phyloP scores from a whole-genome alignment of 1,284 basidiomycete genomes.

The Irpex rosettiformis region DNA sequence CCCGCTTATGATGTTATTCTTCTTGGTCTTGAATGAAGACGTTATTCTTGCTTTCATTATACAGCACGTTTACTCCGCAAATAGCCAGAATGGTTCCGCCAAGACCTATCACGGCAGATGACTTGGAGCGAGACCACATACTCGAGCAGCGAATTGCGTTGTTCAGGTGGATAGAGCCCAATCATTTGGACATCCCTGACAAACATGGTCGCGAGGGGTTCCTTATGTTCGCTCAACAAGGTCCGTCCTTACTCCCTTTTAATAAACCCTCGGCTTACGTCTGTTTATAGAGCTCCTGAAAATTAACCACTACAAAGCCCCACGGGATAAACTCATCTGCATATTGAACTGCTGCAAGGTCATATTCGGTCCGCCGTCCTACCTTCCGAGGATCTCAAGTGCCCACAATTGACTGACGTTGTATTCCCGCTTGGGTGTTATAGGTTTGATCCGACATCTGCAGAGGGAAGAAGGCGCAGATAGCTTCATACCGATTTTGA shows the following conservation, averaged over 20 bases:
- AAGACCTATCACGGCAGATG: conserved; percentile 88
- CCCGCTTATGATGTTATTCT: background rate
- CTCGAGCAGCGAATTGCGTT: conserved; percentile 88
- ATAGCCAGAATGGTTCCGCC: conserved; percentile 59
- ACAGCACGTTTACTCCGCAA: conserved; percentile 87
- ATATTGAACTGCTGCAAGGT: conserved; percentile 98
- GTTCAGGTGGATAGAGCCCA: conserved; percentile 88
- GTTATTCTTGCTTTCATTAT: conserved; percentile 1
- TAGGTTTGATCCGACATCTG: conserved; percentile 88
- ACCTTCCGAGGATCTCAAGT: conserved; percentile 6
- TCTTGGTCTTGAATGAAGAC: background rate
- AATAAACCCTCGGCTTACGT: conserved; percentile 2
- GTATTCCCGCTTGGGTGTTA: conserved; percentile 10
- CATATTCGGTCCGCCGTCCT: conserved; percentile 79
- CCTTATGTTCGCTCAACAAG: conserved; percentile 91
- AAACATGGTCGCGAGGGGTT: conserved; percentile 77
- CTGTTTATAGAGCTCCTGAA: conserved; percentile 75
- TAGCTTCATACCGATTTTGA: conserved; percentile 92
- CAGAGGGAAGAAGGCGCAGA: conserved; percentile 81
- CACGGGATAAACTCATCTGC: conserved; percentile 97
- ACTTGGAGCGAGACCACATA: conserved; percentile 91
- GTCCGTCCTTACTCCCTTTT: conserved; percentile 32
- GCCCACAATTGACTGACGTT: conserved; percentile 7
- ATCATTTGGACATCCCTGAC: conserved; percentile 84
- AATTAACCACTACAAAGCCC: conserved; percentile 98